phyloP scores from a whole-genome alignment of 148 eudicot species.

The Cornus florida region DNA sequence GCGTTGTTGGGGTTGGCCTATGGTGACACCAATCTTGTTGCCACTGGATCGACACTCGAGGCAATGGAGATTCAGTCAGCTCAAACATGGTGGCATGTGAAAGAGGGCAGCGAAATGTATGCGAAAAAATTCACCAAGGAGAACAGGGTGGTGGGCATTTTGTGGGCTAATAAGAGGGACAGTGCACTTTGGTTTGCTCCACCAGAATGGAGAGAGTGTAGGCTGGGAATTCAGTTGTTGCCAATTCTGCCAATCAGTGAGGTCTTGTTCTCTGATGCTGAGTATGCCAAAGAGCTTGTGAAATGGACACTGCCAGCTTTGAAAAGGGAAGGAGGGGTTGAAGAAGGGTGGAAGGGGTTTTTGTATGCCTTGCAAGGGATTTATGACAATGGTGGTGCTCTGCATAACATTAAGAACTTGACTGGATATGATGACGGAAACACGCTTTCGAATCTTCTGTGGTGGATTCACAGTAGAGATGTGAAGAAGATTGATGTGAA shows the following conservation, averaged over 20 bases:
- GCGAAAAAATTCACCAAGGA: slow-evolving; percentile 50
- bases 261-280: slow-evolving; percentile 59
- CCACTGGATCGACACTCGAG: slow-evolving; percentile 60
- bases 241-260: slow-evolving; percentile 73
- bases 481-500: slow-evolving; percentile 31
- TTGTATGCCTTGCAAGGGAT: slow-evolving; percentile 69
- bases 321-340: slow-evolving; percentile 68
- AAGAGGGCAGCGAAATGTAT: slow-evolving; percentile 52
- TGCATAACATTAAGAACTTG: slow-evolving; percentile 52
- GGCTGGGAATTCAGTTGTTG: slow-evolving; percentile 84
- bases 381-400: slow-evolving; percentile 57
- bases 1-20: slow-evolving; percentile 93
- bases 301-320: slow-evolving; percentile 70
- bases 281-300: slow-evolving; percentile 63
- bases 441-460: slow-evolving; percentile 70
- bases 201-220: slow-evolving; percentile 69
- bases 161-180: slow-evolving; percentile 84
- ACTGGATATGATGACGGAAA: slow-evolving; percentile 78
- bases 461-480: slow-evolving; percentile 86
- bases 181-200: slow-evolving; percentile 91
- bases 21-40: slow-evolving; percentile 71
- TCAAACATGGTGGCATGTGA: slow-evolving; percentile 87
- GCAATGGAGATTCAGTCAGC: slow-evolving; percentile 81
- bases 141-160: slow-evolving; percentile 67
- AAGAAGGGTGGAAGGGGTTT: slow-evolving; percentile 94